Evolutionary conservation across 2,329 filamentous ascomycete species (phyloP).

Genomic region (Exophiala bonariae): DNA sequence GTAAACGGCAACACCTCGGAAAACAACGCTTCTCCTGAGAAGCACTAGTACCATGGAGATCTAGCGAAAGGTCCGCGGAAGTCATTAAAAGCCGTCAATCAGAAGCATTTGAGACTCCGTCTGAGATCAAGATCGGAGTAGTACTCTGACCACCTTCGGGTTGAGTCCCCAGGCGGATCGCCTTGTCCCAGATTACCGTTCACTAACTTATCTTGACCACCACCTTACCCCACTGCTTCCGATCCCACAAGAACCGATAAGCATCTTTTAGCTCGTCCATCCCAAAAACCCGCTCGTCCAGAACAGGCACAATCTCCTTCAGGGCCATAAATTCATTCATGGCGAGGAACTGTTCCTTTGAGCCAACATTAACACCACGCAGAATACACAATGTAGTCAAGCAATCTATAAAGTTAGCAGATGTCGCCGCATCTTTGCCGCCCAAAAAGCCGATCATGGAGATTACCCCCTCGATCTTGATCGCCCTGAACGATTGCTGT

Average conservation of each 20-base stretch:
- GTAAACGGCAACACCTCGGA: no score
- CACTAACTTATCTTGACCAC: constrained; percentile 34
- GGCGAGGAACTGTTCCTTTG: constrained; percentile 56
- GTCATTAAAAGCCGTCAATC: no score
- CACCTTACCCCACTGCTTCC: constrained; percentile 58
- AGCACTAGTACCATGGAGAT: no score
- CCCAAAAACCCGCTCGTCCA: constrained; percentile 59
- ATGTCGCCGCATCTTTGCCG: constrained; percentile 34
- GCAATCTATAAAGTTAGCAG: constrained; percentile 46
- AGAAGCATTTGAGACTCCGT: no score
- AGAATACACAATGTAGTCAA: constrained; percentile 58
- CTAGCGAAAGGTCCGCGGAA: no score
- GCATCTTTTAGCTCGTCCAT: constrained; percentile 54
- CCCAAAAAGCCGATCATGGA: constrained; percentile 54
- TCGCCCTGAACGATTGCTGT: constrained; percentile 50
- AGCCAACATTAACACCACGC: constrained; percentile 58
- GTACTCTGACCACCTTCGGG: no score
- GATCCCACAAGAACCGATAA: constrained; percentile 53
- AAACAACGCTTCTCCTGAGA: no score
- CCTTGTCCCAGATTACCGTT: no score
- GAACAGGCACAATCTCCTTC: constrained; percentile 58
- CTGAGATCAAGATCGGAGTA: no score
- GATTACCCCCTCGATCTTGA: constrained; percentile 50
- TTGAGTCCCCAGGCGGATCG: no score
- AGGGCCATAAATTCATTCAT: constrained; percentile 61